phyloP scores from a whole-genome alignment of 2,329 filamentous ascomycete species.

The Periconia digitata region DNA sequence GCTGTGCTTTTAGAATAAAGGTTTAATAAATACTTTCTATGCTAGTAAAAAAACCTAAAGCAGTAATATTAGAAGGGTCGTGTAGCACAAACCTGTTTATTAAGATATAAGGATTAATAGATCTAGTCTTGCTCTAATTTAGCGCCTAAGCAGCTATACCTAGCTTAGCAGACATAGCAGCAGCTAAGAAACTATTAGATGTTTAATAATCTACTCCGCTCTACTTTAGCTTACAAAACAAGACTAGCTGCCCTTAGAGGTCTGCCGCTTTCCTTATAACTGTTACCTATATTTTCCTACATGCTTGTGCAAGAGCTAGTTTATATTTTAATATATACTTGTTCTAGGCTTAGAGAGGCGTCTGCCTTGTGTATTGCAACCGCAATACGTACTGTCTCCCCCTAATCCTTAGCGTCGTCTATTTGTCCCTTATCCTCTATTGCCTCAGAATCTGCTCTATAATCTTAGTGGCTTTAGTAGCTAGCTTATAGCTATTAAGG shows the following conservation, averaged over 20 bases:
- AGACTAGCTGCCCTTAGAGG: constrained; percentile 6
- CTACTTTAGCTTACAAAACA: constrained; percentile 4
- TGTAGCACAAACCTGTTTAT: no score
- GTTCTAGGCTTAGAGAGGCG: constrained; percentile 1
- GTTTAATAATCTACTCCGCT: neutral
- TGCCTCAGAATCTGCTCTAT: neutral
- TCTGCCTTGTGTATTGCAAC: constrained; percentile 1
- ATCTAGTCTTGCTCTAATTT: no score
- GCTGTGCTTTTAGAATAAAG: no score
- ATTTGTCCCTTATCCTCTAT: neutral
- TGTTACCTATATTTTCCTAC: constrained; percentile 3
- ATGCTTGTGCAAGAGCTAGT: neutral
- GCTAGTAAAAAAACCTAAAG: no score
- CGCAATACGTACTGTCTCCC: constrained; percentile 1
- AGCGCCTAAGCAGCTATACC: no score
- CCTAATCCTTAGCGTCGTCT: neutral
- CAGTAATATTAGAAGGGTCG: no score
- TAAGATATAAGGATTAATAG: no score
- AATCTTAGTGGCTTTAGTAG: constrained; percentile 1
- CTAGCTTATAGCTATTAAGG: constrained; percentile 2
- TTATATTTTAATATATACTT: constrained; percentile 1
- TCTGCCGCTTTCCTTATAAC: constrained; percentile 3
- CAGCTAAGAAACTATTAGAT: no score
- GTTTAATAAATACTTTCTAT: no score
- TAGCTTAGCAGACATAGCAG: no score